Evolutionary conservation across 2,329 filamentous ascomycete genomes (phyloP).

Genomic region (Trichoderma oligosporum): DNA sequence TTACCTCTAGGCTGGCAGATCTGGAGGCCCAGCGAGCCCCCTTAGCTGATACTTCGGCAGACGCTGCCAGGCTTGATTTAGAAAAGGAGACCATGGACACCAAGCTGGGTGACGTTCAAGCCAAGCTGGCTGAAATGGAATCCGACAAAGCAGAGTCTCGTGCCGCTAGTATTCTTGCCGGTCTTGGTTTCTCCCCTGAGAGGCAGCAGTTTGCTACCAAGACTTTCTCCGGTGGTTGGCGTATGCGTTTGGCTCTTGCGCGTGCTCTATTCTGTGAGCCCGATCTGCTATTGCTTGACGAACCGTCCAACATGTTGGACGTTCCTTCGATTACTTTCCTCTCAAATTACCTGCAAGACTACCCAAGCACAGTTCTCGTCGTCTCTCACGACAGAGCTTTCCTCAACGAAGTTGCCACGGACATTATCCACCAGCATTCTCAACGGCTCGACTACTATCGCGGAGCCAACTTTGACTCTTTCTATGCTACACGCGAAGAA

Average conservation of each 20-base stretch:
- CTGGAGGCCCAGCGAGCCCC: slow-evolving; percentile 74
- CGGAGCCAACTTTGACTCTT: slow-evolving; percentile 92
- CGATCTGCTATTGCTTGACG: slow-evolving; percentile 90
- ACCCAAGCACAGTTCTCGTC: slow-evolving; percentile 91
- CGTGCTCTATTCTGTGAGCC: slow-evolving; percentile 97
- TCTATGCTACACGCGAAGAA: slow-evolving; percentile 97
- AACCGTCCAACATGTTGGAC: slow-evolving; percentile 99
- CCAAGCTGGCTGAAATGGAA: slow-evolving; percentile 95
- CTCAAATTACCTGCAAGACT: slow-evolving; percentile 87
- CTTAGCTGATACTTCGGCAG: slow-evolving; percentile 86
- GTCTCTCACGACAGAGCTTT: slow-evolving; percentile 99
- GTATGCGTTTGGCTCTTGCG: slow-evolving; percentile 93
- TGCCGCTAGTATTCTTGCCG: slow-evolving; percentile 92
- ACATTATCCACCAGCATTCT: slow-evolving; percentile 98
- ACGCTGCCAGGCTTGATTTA: slow-evolving; percentile 78
- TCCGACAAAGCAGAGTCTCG: slow-evolving; percentile 96
- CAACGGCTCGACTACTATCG: slow-evolving; percentile 98
- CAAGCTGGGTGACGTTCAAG: slow-evolving; percentile 85
- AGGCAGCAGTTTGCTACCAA: slow-evolving; percentile 89
- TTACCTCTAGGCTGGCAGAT: slow-evolving; percentile 67
- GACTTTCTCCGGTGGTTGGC: slow-evolving; percentile 99
- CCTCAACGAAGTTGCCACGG: slow-evolving; percentile 97
- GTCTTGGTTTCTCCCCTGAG: slow-evolving; percentile 93
- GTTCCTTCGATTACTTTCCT: slow-evolving; percentile 99
- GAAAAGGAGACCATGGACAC: slow-evolving; percentile 88